Conservation (phyloP, 2,329 filamentous ascomycete species). For the Phialophora tarda region DNA sequence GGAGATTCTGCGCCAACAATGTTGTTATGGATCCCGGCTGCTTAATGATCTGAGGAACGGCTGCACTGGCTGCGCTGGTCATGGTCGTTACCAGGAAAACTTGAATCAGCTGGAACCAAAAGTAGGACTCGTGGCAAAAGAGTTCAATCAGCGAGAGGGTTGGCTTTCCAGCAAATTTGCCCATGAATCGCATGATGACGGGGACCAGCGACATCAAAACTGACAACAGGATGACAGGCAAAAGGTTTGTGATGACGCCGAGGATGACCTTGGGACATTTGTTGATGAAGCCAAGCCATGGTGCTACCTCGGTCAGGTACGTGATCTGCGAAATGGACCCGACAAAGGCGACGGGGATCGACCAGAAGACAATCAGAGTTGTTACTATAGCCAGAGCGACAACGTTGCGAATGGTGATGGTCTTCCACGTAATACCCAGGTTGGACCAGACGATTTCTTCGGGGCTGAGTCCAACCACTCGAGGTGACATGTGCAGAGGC, state of each 20-base stretch:
- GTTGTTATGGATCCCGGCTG: slow-evolving; percentile 66
- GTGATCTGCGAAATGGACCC: slow-evolving; percentile 85
- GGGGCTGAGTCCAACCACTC: slow-evolving; percentile 82
- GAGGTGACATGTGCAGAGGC: slow-evolving; percentile 82
- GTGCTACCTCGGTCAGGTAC: slow-evolving; percentile 63
- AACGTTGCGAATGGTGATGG: slow-evolving; percentile 74
- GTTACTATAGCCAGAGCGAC: slow-evolving; percentile 73
- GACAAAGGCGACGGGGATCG: slow-evolving; percentile 76
- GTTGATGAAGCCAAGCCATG: slow-evolving; percentile 75
- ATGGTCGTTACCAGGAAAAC: slow-evolving; percentile 89
- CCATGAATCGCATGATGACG: slow-evolving; percentile 78
- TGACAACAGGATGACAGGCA: slow-evolving; percentile 79
- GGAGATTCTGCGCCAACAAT: slow-evolving; percentile 75
- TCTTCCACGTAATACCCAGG: slow-evolving; percentile 83
- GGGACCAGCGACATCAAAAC: slow-evolving; percentile 87
- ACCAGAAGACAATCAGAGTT: slow-evolving; percentile 86
- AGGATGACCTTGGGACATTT: slow-evolving; percentile 72
- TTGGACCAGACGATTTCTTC: slow-evolving; percentile 86
- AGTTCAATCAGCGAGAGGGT: slow-evolving; percentile 81
- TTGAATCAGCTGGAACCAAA: slow-evolving; percentile 75
- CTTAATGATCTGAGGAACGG: slow-evolving; percentile 66
- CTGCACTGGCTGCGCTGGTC: slow-evolving; percentile 76
- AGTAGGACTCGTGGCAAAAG: slow-evolving; percentile 89
- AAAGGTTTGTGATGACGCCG: slow-evolving; percentile 81
- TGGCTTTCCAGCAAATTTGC: slow-evolving; percentile 74